phyloP scores from a whole-genome alignment of 108 stramenopile species.

The Cylindrotheca fusiformis region DNA sequence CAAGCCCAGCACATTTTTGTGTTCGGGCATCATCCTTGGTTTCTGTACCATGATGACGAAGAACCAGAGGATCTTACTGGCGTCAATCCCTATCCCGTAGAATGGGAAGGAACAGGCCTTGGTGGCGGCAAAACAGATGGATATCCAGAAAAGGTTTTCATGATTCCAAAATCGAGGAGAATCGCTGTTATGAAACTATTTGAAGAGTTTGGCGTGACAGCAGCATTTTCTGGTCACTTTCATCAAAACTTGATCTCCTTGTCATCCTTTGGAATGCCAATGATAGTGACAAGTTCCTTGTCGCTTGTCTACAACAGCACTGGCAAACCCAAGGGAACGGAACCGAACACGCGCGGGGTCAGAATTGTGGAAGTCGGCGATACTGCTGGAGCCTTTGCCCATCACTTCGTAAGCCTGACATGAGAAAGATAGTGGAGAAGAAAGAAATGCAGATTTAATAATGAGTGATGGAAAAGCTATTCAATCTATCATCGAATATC shows the following conservation, averaged over 20 bases:
- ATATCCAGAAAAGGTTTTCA: conserved; percentile 59
- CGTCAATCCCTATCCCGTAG: not conserved
- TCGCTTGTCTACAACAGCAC: conserved; percentile 37
- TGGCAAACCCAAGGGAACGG: conserved; percentile 27
- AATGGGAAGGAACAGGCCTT: conserved; percentile 1
- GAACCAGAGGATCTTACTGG: conserved; percentile 29
- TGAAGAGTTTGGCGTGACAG: conserved; percentile 46
- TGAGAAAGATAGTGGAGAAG: too few relatives aligned
- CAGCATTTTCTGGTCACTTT: conserved; percentile 67
- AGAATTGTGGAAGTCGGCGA: conserved; percentile 33
- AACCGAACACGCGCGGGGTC: conserved; percentile 29
- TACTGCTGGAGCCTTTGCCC: conserved; percentile 3
- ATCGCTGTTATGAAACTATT: conserved; percentile 46
- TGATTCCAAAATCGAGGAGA: conserved; percentile 51
- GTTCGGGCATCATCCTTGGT: conserved; percentile 76
- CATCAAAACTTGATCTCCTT: conserved; percentile 68
- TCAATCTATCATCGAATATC: too few relatives aligned
- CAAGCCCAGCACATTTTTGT: conserved; percentile 56
- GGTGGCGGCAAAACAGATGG: not conserved
- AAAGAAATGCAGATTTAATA: too few relatives aligned
- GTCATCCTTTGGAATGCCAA: conserved; percentile 66
- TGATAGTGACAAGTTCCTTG: conserved; percentile 64
- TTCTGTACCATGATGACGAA: conserved; percentile 67
- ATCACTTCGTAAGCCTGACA: conserved; percentile 13
- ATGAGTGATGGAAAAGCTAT: too few relatives aligned